Evolutionary conservation across 2,329 filamentous ascomycete species (phyloP), one percentile per base, ranked within the genome.

Genomic region (Mollisiaceae sp.): DNA sequence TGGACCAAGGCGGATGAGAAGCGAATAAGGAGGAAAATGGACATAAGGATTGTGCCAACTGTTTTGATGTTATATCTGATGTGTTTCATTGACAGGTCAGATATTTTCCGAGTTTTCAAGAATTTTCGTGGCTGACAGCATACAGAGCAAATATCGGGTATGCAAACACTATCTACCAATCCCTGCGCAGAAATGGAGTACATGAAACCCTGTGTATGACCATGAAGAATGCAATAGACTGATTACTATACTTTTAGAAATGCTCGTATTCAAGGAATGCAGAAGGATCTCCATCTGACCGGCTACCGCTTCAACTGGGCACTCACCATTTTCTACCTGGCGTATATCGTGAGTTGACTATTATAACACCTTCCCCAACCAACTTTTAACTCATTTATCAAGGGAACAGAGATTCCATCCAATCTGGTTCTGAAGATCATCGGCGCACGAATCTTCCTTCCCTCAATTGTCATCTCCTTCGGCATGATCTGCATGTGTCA

Each of bases 221-320:
- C n/a, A 8, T 6, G 27, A 32, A 6, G 6, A 32, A 6, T 32
- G 6, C 27, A 32, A 6, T 32, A 6, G 27, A 32, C 62, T 64
- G 35, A 64, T 45, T 35, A 32, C 14, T 18, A n/a, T 6, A 15
- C 4, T 35, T 18, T 45, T 24, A 64, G 85, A 57, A 87, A 88
- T 72, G 87, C 87, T 52, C 82, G 82, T 52, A 85, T 89, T 59
- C 86, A 86, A 58, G 86, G 86, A 71, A 85, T 89, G 83, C 84
- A 87, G 66, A 79, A 79, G 32, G 87, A 89, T 73, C 79, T 89
- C 27, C 81, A 86, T 3, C 68, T 77, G 32, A 72, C 65, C 68
- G 81, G 83, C 0, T 73, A 72, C 8, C 83, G 82, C 78, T 89
- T 88, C 77, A 82, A 84, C 65, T 88, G 85, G 84, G 78, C 86